A percentile compares a stretch with the other conserved stretches of the same genome.
phyloP scores from a whole-genome alignment of 768 basidiomycete genomes.

The Amanita muscaria region DNA sequence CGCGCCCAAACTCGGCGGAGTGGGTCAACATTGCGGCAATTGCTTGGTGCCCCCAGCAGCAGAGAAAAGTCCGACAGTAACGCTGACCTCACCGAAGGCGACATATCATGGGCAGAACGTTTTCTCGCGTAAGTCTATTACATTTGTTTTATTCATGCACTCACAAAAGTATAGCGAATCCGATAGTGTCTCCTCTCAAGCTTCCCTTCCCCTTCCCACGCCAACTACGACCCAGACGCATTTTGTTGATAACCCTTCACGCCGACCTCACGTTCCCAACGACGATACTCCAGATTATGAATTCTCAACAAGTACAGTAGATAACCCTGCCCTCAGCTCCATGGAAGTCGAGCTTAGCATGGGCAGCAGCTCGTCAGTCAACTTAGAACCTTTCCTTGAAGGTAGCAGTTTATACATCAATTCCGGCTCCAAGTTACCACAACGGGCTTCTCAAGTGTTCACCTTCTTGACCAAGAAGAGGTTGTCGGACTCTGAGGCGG shows the following conservation, averaged over 20 bases:
- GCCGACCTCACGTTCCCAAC: conserved; percentile 18
- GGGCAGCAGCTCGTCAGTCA: conserved; percentile 29
- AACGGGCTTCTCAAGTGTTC: conserved; percentile 69
- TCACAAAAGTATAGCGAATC: conserved; percentile 29
- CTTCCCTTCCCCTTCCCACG: conserved; percentile 42
- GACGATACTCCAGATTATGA: conserved; percentile 38
- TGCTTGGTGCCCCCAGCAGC: conserved; percentile 49
- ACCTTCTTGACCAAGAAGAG: conserved; percentile 53
- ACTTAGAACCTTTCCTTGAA: conserved; percentile 14
- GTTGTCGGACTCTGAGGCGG: conserved; percentile 26
- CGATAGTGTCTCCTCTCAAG: conserved; percentile 33
- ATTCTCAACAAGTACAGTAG: conserved; percentile 29
- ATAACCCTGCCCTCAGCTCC: conserved; percentile 55
- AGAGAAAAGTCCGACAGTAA: conserved; percentile 5
- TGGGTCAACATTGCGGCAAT: conserved; percentile 66
- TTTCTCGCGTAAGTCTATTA: conserved; percentile 46
- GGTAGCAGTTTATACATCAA: conserved; percentile 23
- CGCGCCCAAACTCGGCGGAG: conserved; percentile 48
- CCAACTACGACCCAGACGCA: conserved; percentile 37
- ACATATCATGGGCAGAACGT: conserved; percentile 81
- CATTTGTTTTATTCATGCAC: neutral
- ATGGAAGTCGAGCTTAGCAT: conserved; percentile 68
- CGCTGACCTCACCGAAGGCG: conserved; percentile 39
- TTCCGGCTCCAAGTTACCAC: conserved; percentile 42
- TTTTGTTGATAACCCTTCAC: conserved; percentile 27